Evolutionary conservation across 306 rosid species (phyloP).

Genomic region (Biancaea sappan): DNA sequence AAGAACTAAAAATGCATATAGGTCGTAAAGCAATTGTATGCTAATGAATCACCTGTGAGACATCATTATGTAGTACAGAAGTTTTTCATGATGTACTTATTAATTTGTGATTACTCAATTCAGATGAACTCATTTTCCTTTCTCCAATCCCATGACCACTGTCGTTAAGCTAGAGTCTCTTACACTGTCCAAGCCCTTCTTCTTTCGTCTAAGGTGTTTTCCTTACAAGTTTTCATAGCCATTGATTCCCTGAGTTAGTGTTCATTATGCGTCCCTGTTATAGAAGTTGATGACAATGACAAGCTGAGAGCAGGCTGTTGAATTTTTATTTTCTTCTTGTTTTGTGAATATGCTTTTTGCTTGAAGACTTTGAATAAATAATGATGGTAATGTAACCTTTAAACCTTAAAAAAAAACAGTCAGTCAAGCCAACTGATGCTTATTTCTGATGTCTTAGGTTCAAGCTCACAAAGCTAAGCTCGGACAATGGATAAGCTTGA

Average conservation of each 20-base stretch:
- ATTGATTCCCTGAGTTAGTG: conserved; percentile 6
- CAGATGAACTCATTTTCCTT: neutral
- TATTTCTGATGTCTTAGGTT: conserved; percentile 45
- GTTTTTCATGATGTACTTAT: neutral
- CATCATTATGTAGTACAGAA: neutral
- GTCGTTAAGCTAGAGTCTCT: neutral
- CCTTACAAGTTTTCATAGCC: too few relatives aligned
- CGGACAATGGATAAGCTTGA: conserved; percentile 54
- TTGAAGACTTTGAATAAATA: conserved; percentile 14
- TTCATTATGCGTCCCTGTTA: neutral
- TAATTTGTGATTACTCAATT: neutral
- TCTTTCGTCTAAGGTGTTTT: too few relatives aligned
- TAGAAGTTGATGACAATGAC: conserved; percentile 19
- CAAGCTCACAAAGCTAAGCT: conserved; percentile 77
- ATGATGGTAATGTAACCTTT: neutral
- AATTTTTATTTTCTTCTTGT: conserved; percentile 13
- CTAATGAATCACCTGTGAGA: neutral
- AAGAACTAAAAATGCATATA: neutral
- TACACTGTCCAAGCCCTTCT: too few relatives aligned
- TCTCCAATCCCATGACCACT: neutral
- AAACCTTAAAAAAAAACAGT: conserved; percentile 3
- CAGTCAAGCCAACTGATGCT: conserved; percentile 15
- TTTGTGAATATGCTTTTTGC: conserved; percentile 12
- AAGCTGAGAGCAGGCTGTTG: neutral
- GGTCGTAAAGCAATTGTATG: neutral